phyloP scores from a whole-genome alignment of 2,329 filamentous ascomycete genomes.

The Paraconiothyrium sp. region DNA sequence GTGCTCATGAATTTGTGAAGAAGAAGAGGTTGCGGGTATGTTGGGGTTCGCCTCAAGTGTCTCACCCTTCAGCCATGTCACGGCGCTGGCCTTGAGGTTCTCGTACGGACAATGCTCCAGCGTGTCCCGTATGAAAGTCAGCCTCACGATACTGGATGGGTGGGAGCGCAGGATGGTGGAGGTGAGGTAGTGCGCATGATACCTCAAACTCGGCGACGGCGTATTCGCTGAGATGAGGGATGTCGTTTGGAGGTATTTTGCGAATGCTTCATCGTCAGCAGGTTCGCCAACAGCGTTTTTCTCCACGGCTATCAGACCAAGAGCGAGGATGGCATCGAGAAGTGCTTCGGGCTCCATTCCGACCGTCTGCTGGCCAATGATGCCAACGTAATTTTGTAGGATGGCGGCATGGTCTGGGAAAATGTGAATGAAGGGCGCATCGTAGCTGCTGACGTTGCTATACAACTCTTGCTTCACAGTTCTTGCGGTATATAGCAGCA shows the following conservation, averaged over 20 bases:
- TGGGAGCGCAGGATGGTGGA: conserved; percentile 63
- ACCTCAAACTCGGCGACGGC: conserved; percentile 57
- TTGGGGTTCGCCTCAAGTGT: conserved; percentile 59
- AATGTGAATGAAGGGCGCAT: conserved; percentile 54
- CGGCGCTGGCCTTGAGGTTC: conserved; percentile 65
- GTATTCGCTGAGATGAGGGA: conserved; percentile 61
- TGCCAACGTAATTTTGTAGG: conserved; percentile 61
- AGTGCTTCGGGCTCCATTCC: conserved; percentile 59
- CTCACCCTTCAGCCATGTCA: conserved; percentile 70
- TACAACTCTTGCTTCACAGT: conserved; percentile 61
- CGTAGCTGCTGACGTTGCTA: conserved; percentile 47
- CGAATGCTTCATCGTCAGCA: conserved; percentile 61
- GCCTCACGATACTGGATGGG: conserved; percentile 60
- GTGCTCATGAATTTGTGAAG: conserved; percentile 22
- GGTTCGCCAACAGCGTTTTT: conserved; percentile 57
- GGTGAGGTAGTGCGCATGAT: conserved; percentile 60
- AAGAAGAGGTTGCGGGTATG: conserved; percentile 18
- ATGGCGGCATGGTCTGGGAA: conserved; percentile 64
- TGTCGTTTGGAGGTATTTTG: conserved; percentile 60
- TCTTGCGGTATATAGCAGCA: conserved; percentile 64
- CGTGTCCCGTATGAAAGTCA: conserved; percentile 64
- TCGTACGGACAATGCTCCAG: conserved; percentile 64
- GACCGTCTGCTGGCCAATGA: conserved; percentile 45
- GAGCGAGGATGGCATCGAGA: conserved; percentile 63
- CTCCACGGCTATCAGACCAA: conserved; percentile 62